Percentiles rank a stretch among this genome's conserved stretches.
These are phyloP conservation scores for Cavenderia fasciculata DNA, from an alignment of 78 protist genomes.

Conservation along the genomic window DNA sequence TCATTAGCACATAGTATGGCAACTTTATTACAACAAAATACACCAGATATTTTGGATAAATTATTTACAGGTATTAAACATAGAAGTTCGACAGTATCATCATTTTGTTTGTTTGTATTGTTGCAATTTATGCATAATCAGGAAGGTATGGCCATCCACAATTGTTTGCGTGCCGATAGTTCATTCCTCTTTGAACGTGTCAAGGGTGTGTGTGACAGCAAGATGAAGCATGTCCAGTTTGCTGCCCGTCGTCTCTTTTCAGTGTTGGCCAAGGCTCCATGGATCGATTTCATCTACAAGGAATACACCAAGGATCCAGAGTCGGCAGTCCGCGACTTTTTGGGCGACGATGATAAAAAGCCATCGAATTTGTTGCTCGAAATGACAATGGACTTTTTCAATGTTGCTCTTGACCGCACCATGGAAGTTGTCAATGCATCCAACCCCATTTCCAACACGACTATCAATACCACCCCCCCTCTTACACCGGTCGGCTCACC, in stretches of 20 bases:
- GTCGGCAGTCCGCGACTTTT: conserved; percentile 17
- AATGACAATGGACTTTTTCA: conserved; percentile 27
- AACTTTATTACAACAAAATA: conserved; percentile 38
- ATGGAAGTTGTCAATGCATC: conserved; percentile 45
- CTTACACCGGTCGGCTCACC: not conserved
- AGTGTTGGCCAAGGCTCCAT: conserved; percentile 26
- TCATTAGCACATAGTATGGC: conserved; percentile 52
- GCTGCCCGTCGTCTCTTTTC: conserved; percentile 35
- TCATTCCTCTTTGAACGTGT: conserved; percentile 39
- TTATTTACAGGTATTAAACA: conserved; percentile 67
- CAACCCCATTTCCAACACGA: conserved; percentile 34
- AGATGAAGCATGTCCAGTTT: conserved; percentile 63
- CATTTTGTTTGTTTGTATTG: conserved; percentile 36
- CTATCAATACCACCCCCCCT: not conserved
- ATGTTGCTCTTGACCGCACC: not conserved
- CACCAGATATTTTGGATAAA: conserved; percentile 56
- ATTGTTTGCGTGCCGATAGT: conserved; percentile 26
- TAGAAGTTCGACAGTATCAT: conserved; percentile 20
- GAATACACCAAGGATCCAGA: conserved; percentile 66
- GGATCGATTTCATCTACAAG: conserved; percentile 54
- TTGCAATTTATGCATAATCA: conserved; percentile 54
- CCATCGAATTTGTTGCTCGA: conserved; percentile 12
- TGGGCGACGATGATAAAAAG: conserved; percentile 43
- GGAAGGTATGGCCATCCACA: conserved; percentile 49
- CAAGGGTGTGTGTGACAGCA: conserved; percentile 33